Base-by-base conservation (phyloP, 2,329 filamentous ascomycete species). In the Hymenoscyphus fraxineus region DNA sequence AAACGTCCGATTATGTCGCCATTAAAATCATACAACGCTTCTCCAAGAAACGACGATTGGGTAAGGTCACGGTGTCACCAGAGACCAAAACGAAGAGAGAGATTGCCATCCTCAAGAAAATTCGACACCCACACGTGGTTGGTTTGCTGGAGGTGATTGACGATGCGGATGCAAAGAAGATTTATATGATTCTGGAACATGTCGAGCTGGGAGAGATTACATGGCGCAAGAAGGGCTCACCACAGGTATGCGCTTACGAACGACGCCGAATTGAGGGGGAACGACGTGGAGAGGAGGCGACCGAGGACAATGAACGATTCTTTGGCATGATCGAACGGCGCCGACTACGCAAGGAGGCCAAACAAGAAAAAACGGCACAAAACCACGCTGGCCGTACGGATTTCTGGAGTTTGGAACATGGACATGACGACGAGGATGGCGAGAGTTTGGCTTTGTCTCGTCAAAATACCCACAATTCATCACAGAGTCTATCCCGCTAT, bases 11-110 rank as follows among this genome's bases (percentile, higher is more conserved):
- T 61, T 89, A 89, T 74, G 94, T 99, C 3, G 95, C 95, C 64
- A 97, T 99, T 83, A 99, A 99, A 80, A 99, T 99, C 72, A 96
- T 99, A 58, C 92, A 96, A 64, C 88, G 95, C 44, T 97, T 95
- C 75, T 96, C 94, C 61, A 97, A 96, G 80, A 92, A 92, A 72
- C 88, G 93, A 63, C 90, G 94, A 32, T 83, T 99, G n/a, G 95
- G 95, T 61, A 91, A 91, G 74, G 89, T 94, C 63, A 88, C 83
- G 1, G 85, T 86, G 66, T 85, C 85, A 0, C 85, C 84, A 2
- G 84, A 88, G 72, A 89, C 92, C 77, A 94, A 93, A 80, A 92
- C 91, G 64, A 97, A 97, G 80, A 90, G 91, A 75, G 95, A 99
- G 79, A 96, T 99, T 68, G 95, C 95, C 74, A 98, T 99, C 64